Evolutionary conservation across 2,329 filamentous ascomycete genomes (phyloP), one percentile per base, ranked within the genome.

Genomic region (Monilinia polystroma): DNA sequence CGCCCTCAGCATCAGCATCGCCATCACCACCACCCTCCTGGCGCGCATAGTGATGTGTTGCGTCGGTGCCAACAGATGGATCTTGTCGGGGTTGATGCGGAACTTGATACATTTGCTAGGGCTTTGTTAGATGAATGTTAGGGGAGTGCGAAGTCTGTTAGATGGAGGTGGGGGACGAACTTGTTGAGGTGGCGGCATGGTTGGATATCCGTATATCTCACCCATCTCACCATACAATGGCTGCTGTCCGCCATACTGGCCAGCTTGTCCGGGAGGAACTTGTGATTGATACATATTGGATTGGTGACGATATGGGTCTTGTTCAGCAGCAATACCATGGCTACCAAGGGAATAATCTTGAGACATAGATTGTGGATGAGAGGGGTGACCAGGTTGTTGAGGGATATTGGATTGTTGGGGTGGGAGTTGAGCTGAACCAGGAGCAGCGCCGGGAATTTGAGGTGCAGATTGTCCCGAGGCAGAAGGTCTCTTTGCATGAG

Each of bases 151-250:
- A 58, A 43, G 45, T 32, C 43, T 47, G 38, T 62, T 38, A 38
- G 4, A 20, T 51, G 43, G 6, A 11, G 32, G 7, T 54, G 49
- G 26, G 35, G n/a, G 35, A 60, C 85, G 77, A 83, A 93, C 91
- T 82, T 93, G 91, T 78, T 96, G 92, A 70, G 90, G 86, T 73
- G 90, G 86, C 73, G 90, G 88, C 85, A 97, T 91, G 69, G 87
- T 81, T 18, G 89, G 85, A 77, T 96, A 96, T 51, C 85, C 85
- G 78, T 98, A 98, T 84, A 97, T 97, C 70, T 87, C 87, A 70
- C 92, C 88, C 78, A 93, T 89, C 66, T 90, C 88, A 66, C 88
- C 84, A 75, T 93, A 97, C 84, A 97, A 96, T 70, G 87, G 82
- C 60, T 77, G 78, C 72, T 91, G 89, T 75, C 95, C 92, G 18